Evolutionary conservation across 345 rosid genomes (phyloP), one percentile per base, ranked within the genome.

Genomic region (Acer yangbiense): DNA sequence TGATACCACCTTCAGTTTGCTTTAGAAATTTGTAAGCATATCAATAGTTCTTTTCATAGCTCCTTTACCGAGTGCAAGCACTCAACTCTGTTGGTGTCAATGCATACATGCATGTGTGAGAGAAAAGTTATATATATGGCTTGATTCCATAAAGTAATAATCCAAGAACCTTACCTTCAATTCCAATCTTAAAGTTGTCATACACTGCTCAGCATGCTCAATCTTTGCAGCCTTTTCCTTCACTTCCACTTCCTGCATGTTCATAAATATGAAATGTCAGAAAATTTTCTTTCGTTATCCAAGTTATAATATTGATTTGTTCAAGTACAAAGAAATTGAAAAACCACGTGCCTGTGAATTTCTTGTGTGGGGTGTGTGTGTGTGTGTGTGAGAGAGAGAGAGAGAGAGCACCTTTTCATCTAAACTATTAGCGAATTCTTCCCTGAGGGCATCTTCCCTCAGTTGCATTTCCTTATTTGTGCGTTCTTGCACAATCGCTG

Each of bases 381-480:
- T 9, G 39, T n/a, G 14, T 10, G 23, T 2, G 52, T 23, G n/a
- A n/a, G n/a, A n/a, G 2, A 1, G 16, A 11, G 13, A 27, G 18
- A 35, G 39, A 35, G 39, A 35, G 39, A 68, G 60, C 35, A 94
- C 98, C 99, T 94, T 97, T 58, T 80, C 89, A n/a, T 87, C 86
- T 82, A 97, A 73, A 39, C 76, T 88, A 66, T 74, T 54, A 41
- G 92, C 76, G 81, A 88, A 94, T 77, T 93, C 98, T 77, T 85
- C 97, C 85, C 97, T 84, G 64, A 97, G 72, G 76, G 85, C 90
- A 89, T 94, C 98, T 86, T 97, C 98, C 81, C 99, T 91, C 77
- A 82, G 80, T 65, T 93, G 98, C 44, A 87, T 88, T 77, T 92
- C 93, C 88, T 91, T 97, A 77, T 82, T 90, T 57, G 87, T 72